Evolutionary conservation across 2,329 filamentous ascomycete genomes (phyloP), one percentile per base, ranked within the genome.

Genomic region (Talaromyces amestolkiae): DNA sequence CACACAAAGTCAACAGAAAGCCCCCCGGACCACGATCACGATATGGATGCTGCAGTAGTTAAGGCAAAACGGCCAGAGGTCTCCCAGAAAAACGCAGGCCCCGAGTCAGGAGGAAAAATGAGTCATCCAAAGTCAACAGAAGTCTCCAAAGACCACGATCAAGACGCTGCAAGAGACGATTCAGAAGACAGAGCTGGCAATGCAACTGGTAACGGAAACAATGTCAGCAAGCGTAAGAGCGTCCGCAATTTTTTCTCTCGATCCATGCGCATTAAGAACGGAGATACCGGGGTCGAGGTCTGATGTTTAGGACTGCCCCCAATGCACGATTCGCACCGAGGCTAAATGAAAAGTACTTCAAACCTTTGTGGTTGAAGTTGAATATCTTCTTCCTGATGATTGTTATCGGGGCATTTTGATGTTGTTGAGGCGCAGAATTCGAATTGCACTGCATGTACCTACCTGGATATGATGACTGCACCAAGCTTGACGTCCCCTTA

Each of bases 181-280:
- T 31, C 27, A 31, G 27, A 4, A 31, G 27, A 31, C 7, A 31
- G 4, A 31, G 27, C 1, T 31, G 7, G 27, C 27, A 31, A 31
- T 31, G 1, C 3, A 15, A 15, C 35, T 24, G 56, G 41, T 0
- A 19, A 45, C 4, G 56, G 56, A 19, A 45, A 59, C 37, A 59
- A 9, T 17, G 11, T 58, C 22, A 45, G 51, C 15, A 63, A 63
- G 35, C 59, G 65, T n/a, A 63, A 64, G 24, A 67, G 66, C 58
- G 61, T 68, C 24, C 66, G 66, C 19, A 53, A 66, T 19, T 61
- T 67, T 7, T 61, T 68, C 43, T 56, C 39, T 59, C 56, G 56
- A 43, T 59, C 56, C 11, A 22, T 31, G 22, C 56, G 56, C n/a
- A 9, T 45, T 4, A 43, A 59, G 27, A 33, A 45, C 19, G 56